phyloP scores from a whole-genome alignment of 202 grass and related monocot genomes.

The Elaeis oleifera region DNA sequence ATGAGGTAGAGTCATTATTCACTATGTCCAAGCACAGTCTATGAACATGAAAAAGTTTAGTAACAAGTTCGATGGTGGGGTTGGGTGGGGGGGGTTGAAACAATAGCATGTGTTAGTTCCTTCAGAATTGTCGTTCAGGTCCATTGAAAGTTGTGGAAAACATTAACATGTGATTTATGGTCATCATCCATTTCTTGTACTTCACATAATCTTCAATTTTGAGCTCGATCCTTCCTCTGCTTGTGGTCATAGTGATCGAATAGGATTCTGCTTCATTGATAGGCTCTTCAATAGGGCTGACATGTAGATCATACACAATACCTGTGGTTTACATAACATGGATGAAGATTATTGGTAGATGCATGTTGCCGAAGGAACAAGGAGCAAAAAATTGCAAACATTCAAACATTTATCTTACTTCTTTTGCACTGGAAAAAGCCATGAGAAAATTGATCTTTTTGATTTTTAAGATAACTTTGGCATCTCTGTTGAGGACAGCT shows the following conservation, averaged over 20 bases:
- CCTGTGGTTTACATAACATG: constrained; percentile 26
- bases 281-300: constrained; percentile 47
- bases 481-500: constrained; percentile 51
- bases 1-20: too few species aligned
- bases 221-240: constrained; percentile 82
- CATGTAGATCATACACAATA: constrained; percentile 50
- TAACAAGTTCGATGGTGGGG: too few species aligned
- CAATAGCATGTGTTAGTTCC: constrained; percentile 3
- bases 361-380: not conserved
- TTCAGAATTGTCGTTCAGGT: constrained; percentile 10
- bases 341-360: not conserved
- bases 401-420: constrained; percentile 42
- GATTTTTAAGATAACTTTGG: constrained; percentile 73
- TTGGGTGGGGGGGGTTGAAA: too few species aligned
- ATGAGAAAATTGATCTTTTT: constrained; percentile 80
- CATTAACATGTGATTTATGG: constrained; percentile 78
- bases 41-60: too few species aligned
- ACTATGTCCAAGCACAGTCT: too few species aligned
- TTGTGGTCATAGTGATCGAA: constrained; percentile 60
- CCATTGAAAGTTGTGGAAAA: constrained; percentile 51
- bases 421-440: constrained; percentile 65
- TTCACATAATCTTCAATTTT: constrained; percentile 61
- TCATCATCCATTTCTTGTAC: constrained; percentile 89
- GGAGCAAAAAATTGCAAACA: not conserved
- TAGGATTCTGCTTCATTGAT: constrained; percentile 49